Evolutionary conservation across 495 filamentous ascomycete genomes (phyloP).

Genomic region (Xylaria castorea): DNA sequence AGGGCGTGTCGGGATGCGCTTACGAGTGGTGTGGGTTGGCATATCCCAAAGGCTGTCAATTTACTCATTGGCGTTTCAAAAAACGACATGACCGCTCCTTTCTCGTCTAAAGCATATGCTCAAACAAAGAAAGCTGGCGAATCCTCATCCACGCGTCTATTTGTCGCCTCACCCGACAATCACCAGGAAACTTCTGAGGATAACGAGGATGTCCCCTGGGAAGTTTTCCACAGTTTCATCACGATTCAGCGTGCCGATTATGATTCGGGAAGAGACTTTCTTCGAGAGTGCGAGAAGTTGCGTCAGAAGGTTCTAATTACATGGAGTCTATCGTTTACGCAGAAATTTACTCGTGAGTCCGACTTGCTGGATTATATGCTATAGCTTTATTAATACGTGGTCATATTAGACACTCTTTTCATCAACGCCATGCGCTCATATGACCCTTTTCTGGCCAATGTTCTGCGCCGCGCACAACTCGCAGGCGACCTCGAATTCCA

Average conservation of each 20-base stretch:
- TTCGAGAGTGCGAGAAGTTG: background rate
- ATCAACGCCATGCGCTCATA: background rate
- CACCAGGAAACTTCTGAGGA: background rate
- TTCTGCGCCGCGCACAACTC: background rate
- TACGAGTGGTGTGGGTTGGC: slow-evolving; percentile 35
- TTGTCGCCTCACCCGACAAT: background rate
- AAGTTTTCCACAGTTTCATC: background rate
- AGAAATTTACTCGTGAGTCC: slow-evolving; percentile 1
- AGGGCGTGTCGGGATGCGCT: slow-evolving; percentile 38
- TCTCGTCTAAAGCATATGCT: background rate
- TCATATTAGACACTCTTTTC: background rate
- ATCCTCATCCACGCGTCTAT: background rate
- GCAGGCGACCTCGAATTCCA: background rate
- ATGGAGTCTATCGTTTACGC: background rate
- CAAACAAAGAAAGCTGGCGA: slow-evolving; percentile 8
- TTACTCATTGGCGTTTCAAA: slow-evolving; percentile 22
- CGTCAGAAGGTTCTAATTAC: background rate
- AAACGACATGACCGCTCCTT: slow-evolving; percentile 20
- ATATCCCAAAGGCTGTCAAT: slow-evolving; percentile 37
- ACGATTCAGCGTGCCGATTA: background rate
- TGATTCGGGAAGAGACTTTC: background rate
- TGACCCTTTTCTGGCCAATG: background rate
- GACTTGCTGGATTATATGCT: background rate
- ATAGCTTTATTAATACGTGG: background rate
- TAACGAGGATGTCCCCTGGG: background rate